Base-by-base conservation (phyloP, 306 rosid species). In the Gastrolobium bilobum region DNA sequence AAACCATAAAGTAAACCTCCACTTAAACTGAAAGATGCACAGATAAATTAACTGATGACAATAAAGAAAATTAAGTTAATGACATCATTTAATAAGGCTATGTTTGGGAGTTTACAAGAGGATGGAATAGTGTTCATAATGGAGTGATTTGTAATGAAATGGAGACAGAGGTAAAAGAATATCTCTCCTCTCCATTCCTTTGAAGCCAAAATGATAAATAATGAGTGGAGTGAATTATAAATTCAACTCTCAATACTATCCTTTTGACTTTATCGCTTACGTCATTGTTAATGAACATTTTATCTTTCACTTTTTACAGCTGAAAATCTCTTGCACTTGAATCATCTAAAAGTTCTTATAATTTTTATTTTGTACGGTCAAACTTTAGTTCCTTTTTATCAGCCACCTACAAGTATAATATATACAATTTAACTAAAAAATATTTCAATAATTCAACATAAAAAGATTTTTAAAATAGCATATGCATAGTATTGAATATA, bases 1-100 rank as follows among this genome's bases (percentile, higher is more conserved):
- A 71, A 77, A 62, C 42, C 48, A 42, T 62, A 52, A 44, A 52
- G 57, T 34, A 65, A 76, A 57, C 34, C 48, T 47, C 61, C 50
- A 63, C 75, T 53, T 53, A 1, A 33, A 68, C 68, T 34, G 29
- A 53, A 74, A 35, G 57, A 61, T 67, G 52, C 43, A 51, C 40
- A 6, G 52, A 30, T 51, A 60, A 60, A 65, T 26, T 26, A 29
- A 46, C 2, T 34, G 31, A 66, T 30, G 47, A 42, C 39, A 52
- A 30, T 34, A 4, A 65, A 13, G n/a, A 5, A 76, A 76, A 13
- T 39, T 4, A 35, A 76, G 26, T 26, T 29, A 43, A 10, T 56
- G 2, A 44, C 33, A 35, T 70, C 58, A 62, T 26, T 57, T 57
- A 3, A 52, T n/a, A n/a, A 26, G 70, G 30, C 51, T 8, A 63